Percentiles rank a stretch among this genome's conserved stretches.
These are phyloP conservation scores for Suillus subluteus DNA, from an alignment of 768 basidiomycete species.

Conservation along the genomic window DNA sequence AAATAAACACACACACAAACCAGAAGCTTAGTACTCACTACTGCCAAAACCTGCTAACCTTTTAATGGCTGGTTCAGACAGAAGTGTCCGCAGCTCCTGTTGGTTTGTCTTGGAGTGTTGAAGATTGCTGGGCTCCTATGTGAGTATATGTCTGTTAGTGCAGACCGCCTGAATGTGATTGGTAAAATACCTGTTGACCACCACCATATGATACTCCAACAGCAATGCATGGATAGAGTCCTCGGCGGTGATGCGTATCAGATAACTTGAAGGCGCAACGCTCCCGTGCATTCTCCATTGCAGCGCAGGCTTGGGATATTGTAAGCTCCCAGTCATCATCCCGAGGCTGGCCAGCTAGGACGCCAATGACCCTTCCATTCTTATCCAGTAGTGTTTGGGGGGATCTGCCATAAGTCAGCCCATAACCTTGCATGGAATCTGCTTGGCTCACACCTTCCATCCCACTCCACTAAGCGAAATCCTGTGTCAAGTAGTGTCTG, in stretches of 20 bases:
- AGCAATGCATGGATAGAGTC: slow-evolving; percentile 21
- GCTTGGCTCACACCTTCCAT: too few relatives aligned
- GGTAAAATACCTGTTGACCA: slow-evolving; percentile 22
- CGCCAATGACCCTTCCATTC: slow-evolving; percentile 9
- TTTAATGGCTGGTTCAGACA: slow-evolving; percentile 10
- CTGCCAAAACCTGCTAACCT: slow-evolving; percentile 27
- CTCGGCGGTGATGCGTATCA: slow-evolving; percentile 16
- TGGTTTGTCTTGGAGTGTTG: background rate
- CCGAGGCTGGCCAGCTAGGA: slow-evolving; percentile 18
- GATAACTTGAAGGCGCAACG: background rate
- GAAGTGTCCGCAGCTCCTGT: background rate
- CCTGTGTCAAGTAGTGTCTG: too few relatives aligned
- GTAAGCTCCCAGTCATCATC: slow-evolving; percentile 6
- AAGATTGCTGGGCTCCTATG: background rate
- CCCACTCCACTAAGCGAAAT: too few relatives aligned
- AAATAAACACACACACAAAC: too few relatives aligned
- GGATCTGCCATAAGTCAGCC: background rate
- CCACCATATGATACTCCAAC: slow-evolving; percentile 34
- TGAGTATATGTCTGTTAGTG: background rate
- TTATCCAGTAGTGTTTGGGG: slow-evolving; percentile 7
- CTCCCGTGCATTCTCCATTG: background rate
- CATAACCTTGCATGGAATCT: too few relatives aligned
- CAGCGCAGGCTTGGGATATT: slow-evolving; percentile 2
- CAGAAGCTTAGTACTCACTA: slow-evolving; percentile 10
- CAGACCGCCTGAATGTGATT: too few relatives aligned